Conservation (phyloP, 148 eudicot genomes). For the Gaultheria prostrata region DNA sequence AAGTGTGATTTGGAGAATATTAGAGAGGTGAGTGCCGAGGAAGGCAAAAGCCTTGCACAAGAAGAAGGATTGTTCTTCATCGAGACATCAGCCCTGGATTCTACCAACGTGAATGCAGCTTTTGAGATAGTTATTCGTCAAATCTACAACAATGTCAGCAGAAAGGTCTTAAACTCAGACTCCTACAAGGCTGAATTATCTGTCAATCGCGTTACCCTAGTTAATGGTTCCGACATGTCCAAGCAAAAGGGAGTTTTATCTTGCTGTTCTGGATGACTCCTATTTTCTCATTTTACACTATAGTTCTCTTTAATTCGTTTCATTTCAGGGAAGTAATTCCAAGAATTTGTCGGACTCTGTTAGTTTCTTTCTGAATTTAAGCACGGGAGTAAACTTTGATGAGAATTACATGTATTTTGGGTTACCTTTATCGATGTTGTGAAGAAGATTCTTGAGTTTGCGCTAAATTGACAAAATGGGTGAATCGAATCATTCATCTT, state of each 20-base stretch:
- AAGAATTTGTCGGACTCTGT: not conserved
- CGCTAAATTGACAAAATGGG: not conserved
- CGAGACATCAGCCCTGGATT: slow-evolving; percentile 77
- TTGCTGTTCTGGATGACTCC: slow-evolving; percentile 57
- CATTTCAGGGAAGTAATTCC: not conserved
- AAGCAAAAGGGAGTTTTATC: slow-evolving; percentile 36
- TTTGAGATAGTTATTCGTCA: slow-evolving; percentile 75
- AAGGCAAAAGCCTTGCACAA: slow-evolving; percentile 65
- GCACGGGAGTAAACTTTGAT: not conserved
- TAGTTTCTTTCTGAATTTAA: not conserved
- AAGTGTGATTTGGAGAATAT: slow-evolving; percentile 68
- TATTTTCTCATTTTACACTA: not conserved
- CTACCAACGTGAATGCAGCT: slow-evolving; percentile 67
- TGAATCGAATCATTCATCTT: not conserved
- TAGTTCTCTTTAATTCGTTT: not conserved
- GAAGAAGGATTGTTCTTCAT: slow-evolving; percentile 78
- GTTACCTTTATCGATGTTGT: not conserved
- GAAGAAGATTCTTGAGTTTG: not conserved
- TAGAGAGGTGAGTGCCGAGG: slow-evolving; percentile 58
- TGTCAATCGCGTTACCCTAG: slow-evolving; percentile 55
- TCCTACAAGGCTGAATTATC: slow-evolving; percentile 76
- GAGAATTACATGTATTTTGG: not conserved
- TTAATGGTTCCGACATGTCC: slow-evolving; percentile 39
- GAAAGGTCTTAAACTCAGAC: slow-evolving; percentile 69
- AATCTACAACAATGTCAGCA: slow-evolving; percentile 65